Evolutionary conservation across 2,329 filamentous ascomycete genomes (phyloP).

Genomic region (Stagonosporopsis chrysanthemi): DNA sequence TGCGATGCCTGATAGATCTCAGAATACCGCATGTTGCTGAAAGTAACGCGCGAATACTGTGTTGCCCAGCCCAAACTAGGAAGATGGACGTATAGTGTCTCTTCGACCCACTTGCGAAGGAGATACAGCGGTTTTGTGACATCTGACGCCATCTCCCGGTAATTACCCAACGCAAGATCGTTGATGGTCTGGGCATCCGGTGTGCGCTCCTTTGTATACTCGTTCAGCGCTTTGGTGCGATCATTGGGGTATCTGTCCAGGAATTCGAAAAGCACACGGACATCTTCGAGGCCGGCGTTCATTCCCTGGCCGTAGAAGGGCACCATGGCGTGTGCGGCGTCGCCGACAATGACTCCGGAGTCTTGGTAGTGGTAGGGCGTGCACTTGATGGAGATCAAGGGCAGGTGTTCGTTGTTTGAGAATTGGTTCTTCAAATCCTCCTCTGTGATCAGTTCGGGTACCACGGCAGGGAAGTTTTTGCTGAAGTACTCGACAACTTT

Average conservation of each 20-base stretch:
- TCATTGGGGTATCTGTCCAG: conserved; percentile 71
- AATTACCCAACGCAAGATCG: conserved; percentile 88
- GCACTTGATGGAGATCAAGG: conserved; percentile 93
- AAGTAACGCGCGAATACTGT: conserved; percentile 90
- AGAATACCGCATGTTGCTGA: conserved; percentile 90
- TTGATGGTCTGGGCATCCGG: conserved; percentile 89
- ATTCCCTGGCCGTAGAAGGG: conserved; percentile 99
- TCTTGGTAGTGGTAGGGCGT: conserved; percentile 81
- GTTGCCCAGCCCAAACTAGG: conserved; percentile 87
- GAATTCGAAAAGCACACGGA: conserved; percentile 82
- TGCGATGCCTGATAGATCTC: conserved; percentile 77
- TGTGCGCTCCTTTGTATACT: conserved; percentile 77
- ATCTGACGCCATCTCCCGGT: conserved; percentile 89
- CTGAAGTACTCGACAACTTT: conserved; percentile 78
- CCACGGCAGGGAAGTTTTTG: conserved; percentile 84
- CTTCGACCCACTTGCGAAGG: conserved; percentile 84
- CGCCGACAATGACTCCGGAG: conserved; percentile 84
- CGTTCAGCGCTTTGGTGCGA: conserved; percentile 63
- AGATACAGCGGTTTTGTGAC: conserved; percentile 81
- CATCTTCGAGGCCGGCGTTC: conserved; percentile 95
- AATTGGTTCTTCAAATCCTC: conserved; percentile 77
- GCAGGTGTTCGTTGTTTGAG: conserved; percentile 82
- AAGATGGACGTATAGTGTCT: conserved; percentile 77
- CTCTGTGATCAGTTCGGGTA: conserved; percentile 69
- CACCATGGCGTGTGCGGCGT: conserved; percentile 97